These are phyloP conservation scores for Blechomonas ayalai DNA, from an alignment of 208 protist species.

Conservation along the genomic window DNA sequence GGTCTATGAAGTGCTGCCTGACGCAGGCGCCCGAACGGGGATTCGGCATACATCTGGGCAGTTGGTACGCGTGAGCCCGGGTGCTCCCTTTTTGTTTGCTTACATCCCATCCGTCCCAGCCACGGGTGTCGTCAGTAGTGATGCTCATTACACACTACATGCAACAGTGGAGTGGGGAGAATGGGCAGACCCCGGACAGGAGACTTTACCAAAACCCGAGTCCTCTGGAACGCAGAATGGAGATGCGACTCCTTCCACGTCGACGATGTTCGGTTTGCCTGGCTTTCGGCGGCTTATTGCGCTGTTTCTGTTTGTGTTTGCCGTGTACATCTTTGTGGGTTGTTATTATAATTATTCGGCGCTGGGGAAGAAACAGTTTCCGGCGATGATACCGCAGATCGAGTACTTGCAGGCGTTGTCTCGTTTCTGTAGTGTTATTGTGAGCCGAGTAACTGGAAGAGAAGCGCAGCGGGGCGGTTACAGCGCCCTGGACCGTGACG, in stretches of 20 bases:
- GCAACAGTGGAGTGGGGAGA: neutral
- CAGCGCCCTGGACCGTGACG: slow-evolving; percentile 7
- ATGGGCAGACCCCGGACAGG: neutral
- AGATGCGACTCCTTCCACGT: neutral
- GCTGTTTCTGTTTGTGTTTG: slow-evolving; percentile 16
- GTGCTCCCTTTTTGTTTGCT: slow-evolving; percentile 8
- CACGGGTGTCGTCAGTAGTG: too few species aligned
- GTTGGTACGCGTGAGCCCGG: too few species aligned
- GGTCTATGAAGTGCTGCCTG: slow-evolving; percentile 8
- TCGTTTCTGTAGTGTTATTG: slow-evolving; percentile 5
- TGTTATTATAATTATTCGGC: slow-evolving; percentile 55
- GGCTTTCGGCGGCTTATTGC: slow-evolving; percentile 9
- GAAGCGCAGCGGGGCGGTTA: slow-evolving; percentile 15
- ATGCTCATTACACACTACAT: neutral
- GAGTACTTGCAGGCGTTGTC: slow-evolving; percentile 20
- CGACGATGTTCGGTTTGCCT: too few species aligned
- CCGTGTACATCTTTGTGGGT: slow-evolving; percentile 31
- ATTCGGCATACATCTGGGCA: slow-evolving; percentile 3
- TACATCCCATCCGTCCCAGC: slow-evolving; percentile 4
- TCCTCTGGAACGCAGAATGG: slow-evolving; percentile 5
- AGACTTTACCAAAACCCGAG: neutral
- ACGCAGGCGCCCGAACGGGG: neutral
- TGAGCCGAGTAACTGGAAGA: too few species aligned
- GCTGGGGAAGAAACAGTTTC: slow-evolving; percentile 45
- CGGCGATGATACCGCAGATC: slow-evolving; percentile 65